A percentile compares a stretch with the other conserved stretches of the same genome.
phyloP scores from a whole-genome alignment of 2,329 filamentous ascomycete species.

The Colletotrichum chrysophilum region DNA sequence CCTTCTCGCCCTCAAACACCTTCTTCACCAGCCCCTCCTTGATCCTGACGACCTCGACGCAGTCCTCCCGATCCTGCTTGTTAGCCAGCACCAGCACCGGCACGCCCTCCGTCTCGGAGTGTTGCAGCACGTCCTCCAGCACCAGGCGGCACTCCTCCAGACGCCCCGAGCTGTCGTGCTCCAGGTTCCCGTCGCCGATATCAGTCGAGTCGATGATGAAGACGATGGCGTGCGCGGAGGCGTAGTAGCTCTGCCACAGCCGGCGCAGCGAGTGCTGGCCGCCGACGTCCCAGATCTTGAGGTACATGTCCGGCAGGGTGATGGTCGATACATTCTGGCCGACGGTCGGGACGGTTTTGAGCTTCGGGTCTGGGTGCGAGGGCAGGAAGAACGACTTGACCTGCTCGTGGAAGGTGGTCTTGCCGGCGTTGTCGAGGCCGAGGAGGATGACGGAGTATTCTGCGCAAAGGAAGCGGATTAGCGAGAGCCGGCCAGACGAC shows the following conservation, averaged over 20 bases:
- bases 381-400: constrained; percentile 87
- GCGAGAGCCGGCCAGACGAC: background rate
- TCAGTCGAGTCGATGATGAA: constrained; percentile 98
- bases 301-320: constrained; percentile 89
- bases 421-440: constrained; percentile 96
- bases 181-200: constrained; percentile 80
- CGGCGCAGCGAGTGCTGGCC: constrained; percentile 88
- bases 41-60: constrained; percentile 94
- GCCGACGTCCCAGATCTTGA: constrained; percentile 98
- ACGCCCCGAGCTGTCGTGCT: constrained; percentile 56
- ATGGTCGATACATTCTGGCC: constrained; percentile 97
- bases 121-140: constrained; percentile 86
- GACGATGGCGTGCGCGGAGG: constrained; percentile 92
- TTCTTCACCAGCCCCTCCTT: constrained; percentile 96
- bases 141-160: constrained; percentile 90
- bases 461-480: constrained; percentile 37
- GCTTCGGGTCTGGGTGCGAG: constrained; percentile 66
- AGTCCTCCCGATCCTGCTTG: constrained; percentile 97
- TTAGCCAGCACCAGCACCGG: constrained; percentile 93
- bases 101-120: constrained; percentile 88
- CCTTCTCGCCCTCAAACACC: constrained; percentile 94
- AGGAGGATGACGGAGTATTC: constrained; percentile 98
- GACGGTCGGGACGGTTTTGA: constrained; percentile 92
- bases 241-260: constrained; percentile 96
- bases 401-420: constrained; percentile 97